phyloP scores from a whole-genome alignment of 1,139 yeast genomes.

The Debaryomyces udenii region DNA sequence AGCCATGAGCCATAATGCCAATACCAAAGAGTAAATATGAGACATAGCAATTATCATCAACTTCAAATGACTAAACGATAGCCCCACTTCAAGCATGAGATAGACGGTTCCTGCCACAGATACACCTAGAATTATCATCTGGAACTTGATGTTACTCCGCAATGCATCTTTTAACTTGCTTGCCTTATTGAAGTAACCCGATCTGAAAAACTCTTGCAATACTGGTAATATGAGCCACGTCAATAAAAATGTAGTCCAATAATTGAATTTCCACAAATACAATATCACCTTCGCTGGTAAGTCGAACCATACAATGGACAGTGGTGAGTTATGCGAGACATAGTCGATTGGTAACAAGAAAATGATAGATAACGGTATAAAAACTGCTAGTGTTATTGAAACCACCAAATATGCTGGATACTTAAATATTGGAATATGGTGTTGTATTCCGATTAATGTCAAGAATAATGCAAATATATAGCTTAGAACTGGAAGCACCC shows the following conservation, averaged over 20 bases:
- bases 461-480: slow-evolving; percentile 32
- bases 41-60: slow-evolving; percentile 74
- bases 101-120: slow-evolving; percentile 62
- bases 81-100: slow-evolving; percentile 52
- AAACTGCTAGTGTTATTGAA: slow-evolving; percentile 44
- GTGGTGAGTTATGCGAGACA: slow-evolving; percentile 33
- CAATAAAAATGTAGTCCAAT: slow-evolving; percentile 77
- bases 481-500: slow-evolving; percentile 33
- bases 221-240: slow-evolving; percentile 78
- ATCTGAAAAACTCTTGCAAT: slow-evolving; percentile 69
- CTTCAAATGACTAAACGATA: slow-evolving; percentile 55
- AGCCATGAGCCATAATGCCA: slow-evolving; percentile 85
- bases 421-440: slow-evolving; percentile 39
- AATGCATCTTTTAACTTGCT: slow-evolving; percentile 59
- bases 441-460: slow-evolving; percentile 39
- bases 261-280: slow-evolving; percentile 69
- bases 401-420: slow-evolving; percentile 39
- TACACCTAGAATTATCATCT: slow-evolving; percentile 55
- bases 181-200: slow-evolving; percentile 60
- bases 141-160: slow-evolving; percentile 60
- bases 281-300: slow-evolving; percentile 50
- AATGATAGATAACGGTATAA: slow-evolving; percentile 45
- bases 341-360: slow-evolving; percentile 47
- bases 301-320: slow-evolving; percentile 26
- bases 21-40: slow-evolving; percentile 74